Evolutionary conservation across 495 filamentous ascomycete genomes (phyloP).

Genomic region (Penicillium cinerascens): DNA sequence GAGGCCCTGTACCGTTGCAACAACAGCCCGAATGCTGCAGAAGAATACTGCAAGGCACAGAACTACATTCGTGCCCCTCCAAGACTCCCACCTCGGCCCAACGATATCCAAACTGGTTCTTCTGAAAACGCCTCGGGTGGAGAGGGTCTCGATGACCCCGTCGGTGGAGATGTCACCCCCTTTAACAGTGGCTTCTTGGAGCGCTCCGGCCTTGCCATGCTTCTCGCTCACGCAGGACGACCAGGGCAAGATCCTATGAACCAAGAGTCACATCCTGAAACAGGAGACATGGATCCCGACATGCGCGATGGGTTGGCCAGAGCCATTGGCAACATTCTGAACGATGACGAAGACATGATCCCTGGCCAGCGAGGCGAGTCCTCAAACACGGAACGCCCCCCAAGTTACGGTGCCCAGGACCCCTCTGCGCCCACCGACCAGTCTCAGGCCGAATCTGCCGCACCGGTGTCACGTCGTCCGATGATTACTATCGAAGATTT

Average conservation of each 20-base stretch:
- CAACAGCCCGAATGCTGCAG: conserved; percentile 54
- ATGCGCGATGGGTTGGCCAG: conserved; percentile 34
- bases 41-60: conserved; percentile 71
- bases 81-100: conserved; percentile 58
- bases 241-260: conserved; percentile 20
- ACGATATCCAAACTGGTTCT: conserved; percentile 50
- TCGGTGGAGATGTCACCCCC: conserved; percentile 28
- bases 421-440: conserved; percentile 20
- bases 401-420: conserved; percentile 9
- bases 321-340: conserved; percentile 35
- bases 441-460: conserved; percentile 8
- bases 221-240: conserved; percentile 35
- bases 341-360: conserved; percentile 27
- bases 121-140: conserved; percentile 26
- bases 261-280: conserved; percentile 17
- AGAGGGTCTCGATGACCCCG: conserved; percentile 31
- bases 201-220: conserved; percentile 35
- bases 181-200: conserved; percentile 30
- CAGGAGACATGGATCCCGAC: conserved; percentile 21
- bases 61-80: conserved; percentile 37
- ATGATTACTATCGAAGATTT: conserved; percentile 74
- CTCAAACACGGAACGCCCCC: conserved; percentile 1
- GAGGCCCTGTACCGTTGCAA: conserved; percentile 83
- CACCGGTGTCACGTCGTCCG: conserved; percentile 30
- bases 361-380: conserved; percentile 27